Base-by-base conservation (phyloP, 169 alveolate species). In the Plasmodium inui region DNA sequence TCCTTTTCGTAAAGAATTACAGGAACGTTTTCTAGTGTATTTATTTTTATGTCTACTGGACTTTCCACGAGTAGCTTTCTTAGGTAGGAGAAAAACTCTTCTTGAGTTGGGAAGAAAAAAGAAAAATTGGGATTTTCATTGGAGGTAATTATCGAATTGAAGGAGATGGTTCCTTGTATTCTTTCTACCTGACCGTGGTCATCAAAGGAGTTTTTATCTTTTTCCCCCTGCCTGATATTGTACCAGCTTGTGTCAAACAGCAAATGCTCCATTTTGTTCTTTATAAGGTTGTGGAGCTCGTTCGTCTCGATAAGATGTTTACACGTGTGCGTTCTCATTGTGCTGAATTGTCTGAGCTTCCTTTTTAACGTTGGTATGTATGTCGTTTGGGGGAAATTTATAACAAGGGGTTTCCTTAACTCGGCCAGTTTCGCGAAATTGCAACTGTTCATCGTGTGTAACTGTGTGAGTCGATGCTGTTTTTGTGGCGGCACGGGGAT, bases 1-100 rank as follows among this genome's bases (percentile, higher is more conserved):
- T 85, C 93, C 67, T 55, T 85, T 85, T 85, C 93, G 44, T 85
- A 85, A 44, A 85, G 39, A 74, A 85, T 85, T 28, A 85, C 30
- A 50, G 93, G 93, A 17, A 85, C 39, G 32, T 85, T 74, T 85
- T 85, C 93, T 85, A 85, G 44, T 3, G 80, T 55, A 32, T 46
- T 46, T 46, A 17, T 55, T 32, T 55, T 55, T 74, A 50, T 74
- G 67, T 26, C 30, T 19, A 19, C 76, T 74, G 39, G 53, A 85
- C 67, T 74, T 85, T 17, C 39, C 41, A 76, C 41, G n/a, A 85
- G 50, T 50, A 85, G 28, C 39, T 85, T 50, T 53, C 44, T 85
- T 46, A 85, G 44, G 34, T 85, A 74, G 17, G 22, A 22, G 81
- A 85, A 85, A 85, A 85, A 85, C 61, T 85, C 93, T 30, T 39